Evolutionary conservation across 1,284 basidiomycete genomes (phyloP).

Genomic region (Trametes polyzona): DNA sequence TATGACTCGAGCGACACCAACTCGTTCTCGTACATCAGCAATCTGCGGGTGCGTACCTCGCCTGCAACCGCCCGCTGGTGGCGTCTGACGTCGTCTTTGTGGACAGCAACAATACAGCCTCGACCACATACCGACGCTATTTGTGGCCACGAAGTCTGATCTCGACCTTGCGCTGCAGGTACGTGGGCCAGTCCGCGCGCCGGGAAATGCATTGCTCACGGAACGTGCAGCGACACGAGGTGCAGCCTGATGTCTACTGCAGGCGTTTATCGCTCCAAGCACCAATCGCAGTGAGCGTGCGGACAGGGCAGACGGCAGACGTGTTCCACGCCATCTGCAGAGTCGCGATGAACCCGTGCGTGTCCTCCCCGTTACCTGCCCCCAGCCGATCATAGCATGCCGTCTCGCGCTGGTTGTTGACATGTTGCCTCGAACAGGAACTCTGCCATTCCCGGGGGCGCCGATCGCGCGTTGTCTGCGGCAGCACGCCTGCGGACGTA

Average conservation of each 20-base stretch:
- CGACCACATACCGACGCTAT: conserved; percentile 92
- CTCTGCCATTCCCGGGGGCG: conserved; percentile 76
- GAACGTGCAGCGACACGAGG: conserved; percentile 83
- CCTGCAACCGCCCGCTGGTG: neutral
- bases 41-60: conserved; percentile 73
- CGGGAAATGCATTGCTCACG: conserved; percentile 1
- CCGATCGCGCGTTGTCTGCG: conserved; percentile 72
- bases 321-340: conserved; percentile 85
- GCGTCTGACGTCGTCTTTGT: conserved; percentile 7
- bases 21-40: conserved; percentile 98
- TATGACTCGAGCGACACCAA: conserved; percentile 99
- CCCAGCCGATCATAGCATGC: conserved; percentile 20
- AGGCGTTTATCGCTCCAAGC: conserved; percentile 83
- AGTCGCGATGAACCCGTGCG: conserved; percentile 84
- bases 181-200: conserved; percentile 27
- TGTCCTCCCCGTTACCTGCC: conserved; percentile 20
- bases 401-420: conserved; percentile 16
- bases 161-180: conserved; percentile 95
- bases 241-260: conserved; percentile 97
- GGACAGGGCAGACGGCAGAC: conserved; percentile 85
- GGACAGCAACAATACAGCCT: conserved; percentile 93
- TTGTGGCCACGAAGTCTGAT: conserved; percentile 99
- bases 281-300: conserved; percentile 90
- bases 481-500: conserved; percentile 70
- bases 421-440: conserved; percentile 44